Evolutionary conservation across 1,139 yeast genomes (phyloP), one percentile per base, ranked within the genome.

Genomic region (Debaryomycetaceae sp.): DNA sequence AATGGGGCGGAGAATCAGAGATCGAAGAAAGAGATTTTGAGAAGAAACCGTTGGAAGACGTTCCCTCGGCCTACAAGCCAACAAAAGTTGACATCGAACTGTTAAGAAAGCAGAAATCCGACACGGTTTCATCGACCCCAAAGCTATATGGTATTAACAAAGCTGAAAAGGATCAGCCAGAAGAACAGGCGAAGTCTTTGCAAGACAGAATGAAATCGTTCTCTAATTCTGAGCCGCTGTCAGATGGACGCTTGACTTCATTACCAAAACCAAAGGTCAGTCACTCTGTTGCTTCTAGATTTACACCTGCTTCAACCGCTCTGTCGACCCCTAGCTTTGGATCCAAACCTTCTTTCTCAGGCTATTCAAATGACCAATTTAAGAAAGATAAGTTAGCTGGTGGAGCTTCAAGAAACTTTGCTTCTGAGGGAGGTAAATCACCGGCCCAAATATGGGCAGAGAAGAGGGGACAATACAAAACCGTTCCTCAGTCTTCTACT

Each of bases 381-480:
- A 46, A 51, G 34, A 66, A 63, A 39, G 78, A 80, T 38, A 76
- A 78, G 46, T 68, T 80, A 6, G 76, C 78, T 37, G 83, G 87
- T 41, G 95, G 91, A 35, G 66, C 79, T 37, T 78, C 83, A 45
- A 80, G 84, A 64, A 78, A 84, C 60, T 86, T 81, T 62, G 95
- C 81, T 49, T 72, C 87, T 42, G 79, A 78, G 52, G 80, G 78
- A 47, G 97, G 96, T 49, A 87, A 88, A 67, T 87, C 96, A 4
- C 97, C 98, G 29, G 97, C 97, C 34, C 97, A 90, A 66, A 60
- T 87, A 35, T 90, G 97, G 97, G 97, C 97, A 20, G 97, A 88
- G 63, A 88, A 83, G 72, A 84, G 84, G 62, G 93, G 87, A 42
- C 76, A 80, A 55, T 79, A 70, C 56, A 77, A 72, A 55, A 71